Conservation (phyloP, 352 stramenopile species). For the Pythium dissotocum region DNA sequence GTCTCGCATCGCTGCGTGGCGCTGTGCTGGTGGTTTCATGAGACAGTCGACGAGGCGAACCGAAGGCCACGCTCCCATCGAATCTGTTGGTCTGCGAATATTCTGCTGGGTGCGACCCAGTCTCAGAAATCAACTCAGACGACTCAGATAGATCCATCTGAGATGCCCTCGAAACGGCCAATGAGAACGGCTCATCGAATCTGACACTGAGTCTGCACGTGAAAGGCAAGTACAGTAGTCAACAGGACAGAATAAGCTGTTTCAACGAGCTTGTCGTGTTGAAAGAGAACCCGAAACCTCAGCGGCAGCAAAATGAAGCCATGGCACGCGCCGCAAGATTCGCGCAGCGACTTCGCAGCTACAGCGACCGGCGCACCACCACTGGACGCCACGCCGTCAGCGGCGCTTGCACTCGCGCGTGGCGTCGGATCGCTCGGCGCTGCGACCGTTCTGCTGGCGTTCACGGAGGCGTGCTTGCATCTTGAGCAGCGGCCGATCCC, state of each 20-base stretch:
- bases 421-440: conserved; percentile 3
- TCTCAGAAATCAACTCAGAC: neutral
- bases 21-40: conserved; percentile 10
- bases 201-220: neutral
- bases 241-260: conserved; percentile 10
- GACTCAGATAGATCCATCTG: neutral
- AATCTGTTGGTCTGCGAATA: conserved; percentile 7
- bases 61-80: neutral
- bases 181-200: neutral
- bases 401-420: neutral
- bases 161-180: neutral
- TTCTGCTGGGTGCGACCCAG: neutral
- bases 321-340: conserved; percentile 13
- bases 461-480: conserved; percentile 63
- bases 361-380: neutral
- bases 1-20: neutral
- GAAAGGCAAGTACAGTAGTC: conserved; percentile 1
- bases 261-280: neutral
- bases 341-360: conserved; percentile 24
- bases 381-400: neutral
- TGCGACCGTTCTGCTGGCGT: conserved; percentile 51
- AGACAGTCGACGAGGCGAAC: conserved; percentile 12
- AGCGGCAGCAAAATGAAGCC: conserved; percentile 17
- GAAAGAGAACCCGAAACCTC: neutral
- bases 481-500: conserved; percentile 63